Base-by-base conservation (phyloP, 192 early-diverging fungal species). In the Chytriomyces hyalinus region DNA sequence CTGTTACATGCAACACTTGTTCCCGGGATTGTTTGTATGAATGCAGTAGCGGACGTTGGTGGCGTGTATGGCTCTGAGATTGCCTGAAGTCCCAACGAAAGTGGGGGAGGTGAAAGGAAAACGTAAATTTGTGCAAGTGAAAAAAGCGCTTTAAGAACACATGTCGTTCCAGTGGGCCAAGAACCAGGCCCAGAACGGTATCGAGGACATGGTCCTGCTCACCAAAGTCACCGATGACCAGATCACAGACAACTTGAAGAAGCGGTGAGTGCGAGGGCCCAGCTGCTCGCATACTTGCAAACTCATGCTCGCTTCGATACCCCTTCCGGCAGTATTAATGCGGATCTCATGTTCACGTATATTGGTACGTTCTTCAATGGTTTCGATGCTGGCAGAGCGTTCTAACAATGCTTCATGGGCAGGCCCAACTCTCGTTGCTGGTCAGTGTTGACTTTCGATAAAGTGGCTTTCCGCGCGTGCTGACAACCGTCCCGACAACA, bases 231-330 rank as follows among this genome's bases (percentile, higher is more conserved):
- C 89, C 65, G 96, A 98, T 82, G 94, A 94, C 49, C 87, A 88
- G 44, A 97, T 98, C 80, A 94, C 93, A 65, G 94, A 95, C 11
- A 98, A 97, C 85, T 82, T 98, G 73, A 90, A 91, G 84, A 92
- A 92, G 83, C 88, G 96, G 68, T 96, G 91, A 73, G 81, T 92
- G 61, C 92, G 92, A 70, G 91, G 85, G 65, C 95, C 53, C 20
- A 13, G 2, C 20, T 57, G 53, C 20, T 57, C 3, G 53, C 13
- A 57, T 57, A 4, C 53, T 57, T 36, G 5, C 53, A n/a, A 13
- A 4, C 53, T 57, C 53, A 57, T 57, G 36, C 36, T 36, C 64
- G 26, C n/a, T 36, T 36, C 67, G 67, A n/a, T 46, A 43, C 26
- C 26, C 24, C 2, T 2, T 17, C 11, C 11, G 20, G 2, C 47